These are phyloP conservation scores for Phytophthora podocarpi DNA, from an alignment of 352 stramenopile species.

Conservation along the genomic window DNA sequence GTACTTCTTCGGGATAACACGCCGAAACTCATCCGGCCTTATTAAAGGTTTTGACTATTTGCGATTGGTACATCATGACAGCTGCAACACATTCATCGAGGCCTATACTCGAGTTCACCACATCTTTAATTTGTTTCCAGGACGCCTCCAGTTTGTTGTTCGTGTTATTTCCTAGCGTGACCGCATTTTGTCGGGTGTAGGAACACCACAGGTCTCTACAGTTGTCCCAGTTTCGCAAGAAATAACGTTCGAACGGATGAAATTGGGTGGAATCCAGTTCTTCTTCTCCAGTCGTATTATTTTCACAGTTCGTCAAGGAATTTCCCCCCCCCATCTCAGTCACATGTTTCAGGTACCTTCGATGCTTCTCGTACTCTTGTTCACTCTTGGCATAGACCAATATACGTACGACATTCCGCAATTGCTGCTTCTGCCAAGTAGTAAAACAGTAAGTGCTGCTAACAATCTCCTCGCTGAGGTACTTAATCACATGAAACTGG, in stretches of 20 bases:
- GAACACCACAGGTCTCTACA: conserved; percentile 17
- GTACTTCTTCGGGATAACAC: no score
- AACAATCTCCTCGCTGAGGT: conserved; percentile 17
- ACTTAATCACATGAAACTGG: conserved; percentile 37
- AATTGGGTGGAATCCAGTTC: no score
- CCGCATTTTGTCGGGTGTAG: neutral
- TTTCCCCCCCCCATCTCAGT: neutral
- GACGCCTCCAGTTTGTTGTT: conserved; percentile 16
- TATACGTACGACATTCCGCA: neutral
- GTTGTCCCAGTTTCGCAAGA: conserved; percentile 13
- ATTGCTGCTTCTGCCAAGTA: conserved; percentile 15
- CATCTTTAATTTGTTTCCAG: conserved; percentile 25
- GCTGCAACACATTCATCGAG: neutral
- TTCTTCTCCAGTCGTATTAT: no score
- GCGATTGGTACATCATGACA: neutral
- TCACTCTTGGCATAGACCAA: conserved; percentile 16
- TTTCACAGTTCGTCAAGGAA: neutral
- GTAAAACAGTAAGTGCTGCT: conserved; percentile 7
- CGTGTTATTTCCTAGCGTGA: neutral
- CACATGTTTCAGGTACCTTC: neutral
- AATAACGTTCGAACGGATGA: neutral
- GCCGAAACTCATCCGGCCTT: no score
- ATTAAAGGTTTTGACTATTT: no score
- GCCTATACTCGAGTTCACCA: neutral
- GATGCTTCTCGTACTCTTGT: neutral